These are phyloP conservation scores for Nicotiana otophora DNA, from an alignment of 257 asterid genomes.

Conservation along the genomic window DNA sequence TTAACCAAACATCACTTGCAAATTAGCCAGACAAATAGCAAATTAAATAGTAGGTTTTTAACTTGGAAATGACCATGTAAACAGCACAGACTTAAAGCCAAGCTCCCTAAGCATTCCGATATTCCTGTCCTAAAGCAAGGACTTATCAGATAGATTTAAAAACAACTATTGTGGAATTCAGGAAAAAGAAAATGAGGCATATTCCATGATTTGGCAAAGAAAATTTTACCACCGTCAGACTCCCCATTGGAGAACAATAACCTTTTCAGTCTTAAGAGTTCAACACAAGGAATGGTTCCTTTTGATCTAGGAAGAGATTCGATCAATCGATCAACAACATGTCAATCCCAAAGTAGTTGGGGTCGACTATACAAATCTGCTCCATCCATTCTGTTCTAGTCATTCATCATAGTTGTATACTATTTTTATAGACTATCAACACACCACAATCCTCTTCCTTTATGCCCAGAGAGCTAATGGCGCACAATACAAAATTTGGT, in stretches of 20 bases:
- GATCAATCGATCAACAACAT: background rate
- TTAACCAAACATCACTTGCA: background rate
- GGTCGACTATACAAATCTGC: background rate
- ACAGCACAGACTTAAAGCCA: background rate
- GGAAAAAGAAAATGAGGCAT: background rate
- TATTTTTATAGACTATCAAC: background rate
- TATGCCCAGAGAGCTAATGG: no score
- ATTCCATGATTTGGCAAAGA: background rate
- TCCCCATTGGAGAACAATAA: background rate
- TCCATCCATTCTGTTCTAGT: background rate
- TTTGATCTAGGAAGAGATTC: background rate
- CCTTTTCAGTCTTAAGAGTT: background rate
- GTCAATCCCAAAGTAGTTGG: background rate
- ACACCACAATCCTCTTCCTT: background rate
- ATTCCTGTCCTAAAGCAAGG: no score
- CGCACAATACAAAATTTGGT: no score
- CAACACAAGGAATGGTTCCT: background rate
- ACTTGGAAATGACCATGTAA: background rate
- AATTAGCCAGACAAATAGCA: background rate
- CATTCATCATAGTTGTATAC: background rate
- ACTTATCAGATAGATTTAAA: background rate
- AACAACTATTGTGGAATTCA: background rate
- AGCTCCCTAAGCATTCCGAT: no score
- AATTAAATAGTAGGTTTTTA: background rate
- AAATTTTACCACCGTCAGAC: background rate